Conservation (phyloP, 169 alveolate species). For the Ichthyophthirius multifiliis region DNA sequence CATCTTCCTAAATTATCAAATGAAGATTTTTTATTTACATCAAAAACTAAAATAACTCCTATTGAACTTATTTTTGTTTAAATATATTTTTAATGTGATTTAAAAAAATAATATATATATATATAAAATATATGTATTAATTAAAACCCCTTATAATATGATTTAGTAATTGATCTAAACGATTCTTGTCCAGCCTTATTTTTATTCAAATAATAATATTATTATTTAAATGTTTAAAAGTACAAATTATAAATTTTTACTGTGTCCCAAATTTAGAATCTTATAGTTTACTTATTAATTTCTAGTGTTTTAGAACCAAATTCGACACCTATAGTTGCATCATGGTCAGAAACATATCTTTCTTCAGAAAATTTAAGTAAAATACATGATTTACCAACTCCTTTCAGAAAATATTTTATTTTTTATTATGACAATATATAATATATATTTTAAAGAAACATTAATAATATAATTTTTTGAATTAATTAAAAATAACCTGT, state of each 20-base stretch:
- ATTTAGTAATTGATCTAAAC: constrained; percentile 64
- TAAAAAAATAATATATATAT: background rate
- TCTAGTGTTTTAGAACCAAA: constrained; percentile 67
- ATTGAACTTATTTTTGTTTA: background rate
- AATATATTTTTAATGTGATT: too few relatives aligned
- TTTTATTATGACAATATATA: background rate
- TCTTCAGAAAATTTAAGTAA: constrained; percentile 73
- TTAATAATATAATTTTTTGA: too few relatives aligned
- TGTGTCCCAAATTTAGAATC: constrained; percentile 83
- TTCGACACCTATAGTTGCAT: constrained; percentile 82
- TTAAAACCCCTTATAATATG: constrained; percentile 60
- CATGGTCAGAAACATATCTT: constrained; percentile 69
- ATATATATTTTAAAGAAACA: background rate
- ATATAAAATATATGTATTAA: background rate
- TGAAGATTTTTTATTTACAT: constrained; percentile 27
- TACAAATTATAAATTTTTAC: background rate
- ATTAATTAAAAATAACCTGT: constrained; percentile 41
- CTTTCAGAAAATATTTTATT: background rate
- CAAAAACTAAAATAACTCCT: constrained; percentile 32
- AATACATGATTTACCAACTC: constrained; percentile 81
- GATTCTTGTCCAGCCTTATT: constrained; percentile 58
- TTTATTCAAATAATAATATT: background rate
- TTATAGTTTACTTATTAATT: constrained; percentile 43
- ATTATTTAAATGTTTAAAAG: background rate
- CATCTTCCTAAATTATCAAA: constrained; percentile 24